These are phyloP conservation scores for Hymenoscyphus albidus DNA, from an alignment of 2,329 filamentous ascomycete genomes.

Conservation along the genomic window DNA sequence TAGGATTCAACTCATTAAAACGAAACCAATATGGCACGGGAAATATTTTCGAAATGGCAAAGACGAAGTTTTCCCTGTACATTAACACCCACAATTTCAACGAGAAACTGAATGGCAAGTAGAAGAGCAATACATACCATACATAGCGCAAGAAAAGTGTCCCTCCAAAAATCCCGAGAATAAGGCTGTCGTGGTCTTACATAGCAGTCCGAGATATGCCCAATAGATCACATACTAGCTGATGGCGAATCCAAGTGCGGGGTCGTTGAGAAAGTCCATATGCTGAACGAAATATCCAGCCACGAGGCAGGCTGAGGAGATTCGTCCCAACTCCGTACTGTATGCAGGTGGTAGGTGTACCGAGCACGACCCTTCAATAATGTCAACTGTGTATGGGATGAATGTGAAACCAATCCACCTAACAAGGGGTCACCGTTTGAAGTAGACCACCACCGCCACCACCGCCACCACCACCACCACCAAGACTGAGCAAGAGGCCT, in stretches of 20 bases:
- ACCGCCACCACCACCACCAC: slow-evolving; percentile 43
- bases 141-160: slow-evolving; percentile 46
- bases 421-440: slow-evolving; percentile 45
- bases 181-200: slow-evolving; percentile 61
- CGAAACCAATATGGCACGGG: slow-evolving; percentile 55
- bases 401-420: slow-evolving; percentile 12
- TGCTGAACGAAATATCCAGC: slow-evolving; percentile 37
- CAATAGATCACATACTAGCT: slow-evolving; percentile 35
- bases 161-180: slow-evolving; percentile 63
- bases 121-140: slow-evolving; percentile 38
- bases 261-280: slow-evolving; percentile 36
- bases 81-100: slow-evolving; percentile 37
- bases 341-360: slow-evolving; percentile 12
- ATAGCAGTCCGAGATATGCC: slow-evolving; percentile 30
- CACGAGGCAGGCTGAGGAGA: slow-evolving; percentile 35
- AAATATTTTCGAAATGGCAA: slow-evolving; percentile 53
- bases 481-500: slow-evolving; percentile 50
- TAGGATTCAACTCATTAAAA: slow-evolving; percentile 46
- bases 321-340: slow-evolving; percentile 14
- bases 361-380: slow-evolving; percentile 28
- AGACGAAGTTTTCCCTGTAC: slow-evolving; percentile 49
- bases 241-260: slow-evolving; percentile 33
- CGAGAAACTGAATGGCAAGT: slow-evolving; percentile 31
- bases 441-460: slow-evolving; percentile 43
- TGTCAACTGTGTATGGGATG: too few species aligned